These are phyloP conservation scores for Neurospora sp. DNA, from an alignment of 495 filamentous ascomycete genomes.

Conservation along the genomic window DNA sequence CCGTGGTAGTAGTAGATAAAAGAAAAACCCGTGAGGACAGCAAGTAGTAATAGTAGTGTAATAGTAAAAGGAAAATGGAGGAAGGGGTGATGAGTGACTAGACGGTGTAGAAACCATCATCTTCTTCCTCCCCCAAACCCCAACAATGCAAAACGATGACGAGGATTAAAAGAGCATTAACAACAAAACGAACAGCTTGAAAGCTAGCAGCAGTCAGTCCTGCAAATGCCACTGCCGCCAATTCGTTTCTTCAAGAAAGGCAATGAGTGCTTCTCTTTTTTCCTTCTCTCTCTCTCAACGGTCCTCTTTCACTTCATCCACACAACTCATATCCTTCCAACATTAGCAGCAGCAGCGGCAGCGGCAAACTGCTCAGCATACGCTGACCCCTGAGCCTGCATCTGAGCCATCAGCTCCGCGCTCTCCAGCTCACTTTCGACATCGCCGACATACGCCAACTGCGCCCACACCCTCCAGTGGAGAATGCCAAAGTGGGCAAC, in stretches of 20 bases:
- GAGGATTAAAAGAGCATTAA: slow-evolving; percentile 1
- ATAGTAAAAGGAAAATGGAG: not conserved
- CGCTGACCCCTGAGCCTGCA: not conserved
- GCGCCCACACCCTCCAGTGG: slow-evolving; percentile 83
- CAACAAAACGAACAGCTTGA: not conserved
- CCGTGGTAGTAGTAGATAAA: not conserved
- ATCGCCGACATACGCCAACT: slow-evolving; percentile 48
- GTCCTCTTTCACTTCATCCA: not conserved
- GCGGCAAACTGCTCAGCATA: not conserved
- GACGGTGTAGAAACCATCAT: not conserved
- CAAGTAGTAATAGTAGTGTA: not conserved
- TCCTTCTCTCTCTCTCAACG: not conserved
- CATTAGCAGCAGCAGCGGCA: not conserved
- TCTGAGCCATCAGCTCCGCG: not conserved
- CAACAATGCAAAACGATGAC: not conserved
- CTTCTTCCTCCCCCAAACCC: not conserved
- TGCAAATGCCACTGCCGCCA: not conserved
- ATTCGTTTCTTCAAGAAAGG: not conserved
- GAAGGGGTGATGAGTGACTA: not conserved
- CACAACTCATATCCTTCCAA: not conserved
- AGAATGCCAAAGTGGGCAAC: slow-evolving; percentile 70
- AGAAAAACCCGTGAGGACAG: not conserved
- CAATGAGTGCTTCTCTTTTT: not conserved
- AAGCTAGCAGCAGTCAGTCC: not conserved
- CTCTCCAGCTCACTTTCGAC: slow-evolving; percentile 11